Base-by-base conservation (phyloP, 208 protist genomes). In the Acanthamoeba culbertsoni region DNA sequence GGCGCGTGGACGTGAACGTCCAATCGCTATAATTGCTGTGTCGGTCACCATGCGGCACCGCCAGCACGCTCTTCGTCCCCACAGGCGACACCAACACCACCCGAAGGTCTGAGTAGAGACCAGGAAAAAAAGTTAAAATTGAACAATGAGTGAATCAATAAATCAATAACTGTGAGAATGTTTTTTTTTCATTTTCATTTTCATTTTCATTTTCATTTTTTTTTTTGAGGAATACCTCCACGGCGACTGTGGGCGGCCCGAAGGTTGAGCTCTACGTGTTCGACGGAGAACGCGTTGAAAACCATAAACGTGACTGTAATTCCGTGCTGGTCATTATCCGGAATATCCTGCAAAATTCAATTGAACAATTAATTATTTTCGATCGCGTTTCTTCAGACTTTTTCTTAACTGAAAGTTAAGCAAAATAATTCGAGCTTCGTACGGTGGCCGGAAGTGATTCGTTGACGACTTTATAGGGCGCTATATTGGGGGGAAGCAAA, bases 1-100 rank as follows among this genome's bases (percentile, higher is more conserved):
- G 68, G 68, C 68, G 68, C 33, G 48, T 40, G 14, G 68, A 79
- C n/a, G 68, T 79, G 68, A 79, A 79, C 26, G 68, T 79, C 68
- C 68, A 79, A 3, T 40, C 68, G 40, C 37, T 79, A 40, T 79
- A 79, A 40, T 79, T 33, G 20, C 18, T 26, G 20, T 79, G 68
- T 0, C 5, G 7, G 37, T 79, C 68, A 0, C 68, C 68, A 40
- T 79, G 68, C 68, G 68, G 68, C 33, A 79, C 68, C 12, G 68
- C 68, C 40, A 79, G 35, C 68, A 79, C 68, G 42, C 68, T 79
- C 40, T 23, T 3, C 68, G 68, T 79, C 7, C 68, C 68, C 40
- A 48, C 37, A 3, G 68, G 68, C 68, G 68, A 79, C 6, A 79
- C 42, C 37, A 79, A 28, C 68, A 79, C 68, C 68, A 79, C 68